Evolutionary conservation across 805 yeast genomes (phyloP), one percentile per base, ranked within the genome.

Genomic region (Saccharomycopsis microspora): DNA sequence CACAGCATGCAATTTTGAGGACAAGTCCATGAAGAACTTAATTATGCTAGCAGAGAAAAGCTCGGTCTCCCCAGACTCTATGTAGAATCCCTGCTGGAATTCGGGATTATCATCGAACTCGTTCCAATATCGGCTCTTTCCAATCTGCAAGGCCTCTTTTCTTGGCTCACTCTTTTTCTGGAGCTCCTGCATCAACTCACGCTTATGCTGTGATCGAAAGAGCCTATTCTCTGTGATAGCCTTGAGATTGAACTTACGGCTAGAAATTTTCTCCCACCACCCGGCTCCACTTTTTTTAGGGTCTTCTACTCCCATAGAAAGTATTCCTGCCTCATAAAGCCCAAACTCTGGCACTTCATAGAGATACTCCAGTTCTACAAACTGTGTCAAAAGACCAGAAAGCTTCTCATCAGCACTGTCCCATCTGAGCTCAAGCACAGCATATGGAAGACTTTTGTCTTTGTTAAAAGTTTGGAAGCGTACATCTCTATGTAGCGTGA

Each of bases 41-140:
- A 51, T 44, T 8, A 46, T 29, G 3, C 43, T 27, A 9, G 45
- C 52, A 8, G 53, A 46, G n/a, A 51, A 39, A 5, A 51, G 30
- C 5, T 41, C 47, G 27, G 42, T 29, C 3, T 28, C 36, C 10
- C 36, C 35, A 31, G 29, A 30, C 35, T 49, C 53, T 8, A 50
- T 34, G 28, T 44, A 44, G 32, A 46, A 46, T 29, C 47, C 52
- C 37, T 34, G 34, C 9, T 36, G 39, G 27, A 45, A 49, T 30
- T 51, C 54, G 4, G 52, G 54, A 41, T 48, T 41, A 39, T 51
- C 54, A 36, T 51, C 54, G 40, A 51, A 51, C 38, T 51, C 54
- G 32, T 51, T 51, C 54, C 54, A 51, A 32, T 51, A 51, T 38
- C 54, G 36, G 36, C 28, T 9, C 32, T 41, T 45, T 30, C 45